A percentile compares a stretch with the other conserved stretches of the same genome.
Conservation (phyloP, 805 yeast genomes). For the Saturnispora gosingensis region DNA sequence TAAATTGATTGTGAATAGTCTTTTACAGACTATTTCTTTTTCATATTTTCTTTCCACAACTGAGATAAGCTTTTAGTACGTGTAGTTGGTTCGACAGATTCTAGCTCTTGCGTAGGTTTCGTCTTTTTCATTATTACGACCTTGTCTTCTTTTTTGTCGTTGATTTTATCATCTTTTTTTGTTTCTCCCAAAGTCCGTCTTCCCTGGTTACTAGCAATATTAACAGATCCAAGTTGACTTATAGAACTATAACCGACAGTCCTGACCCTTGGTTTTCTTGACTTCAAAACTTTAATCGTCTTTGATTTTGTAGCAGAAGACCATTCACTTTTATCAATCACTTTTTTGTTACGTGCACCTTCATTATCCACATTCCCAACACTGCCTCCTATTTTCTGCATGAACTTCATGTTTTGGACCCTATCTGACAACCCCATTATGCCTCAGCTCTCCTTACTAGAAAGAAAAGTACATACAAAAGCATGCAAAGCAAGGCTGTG, state of each 20-base stretch:
- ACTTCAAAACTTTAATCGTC: constrained; percentile 16
- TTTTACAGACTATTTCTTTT: not conserved
- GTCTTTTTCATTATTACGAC: not conserved
- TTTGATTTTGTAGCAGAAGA: constrained; percentile 28
- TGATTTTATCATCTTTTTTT: not conserved
- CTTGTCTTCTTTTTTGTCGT: not conserved
- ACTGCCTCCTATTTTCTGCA: constrained; percentile 34
- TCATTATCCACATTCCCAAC: constrained; percentile 19
- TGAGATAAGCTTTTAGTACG: constrained; percentile 9
- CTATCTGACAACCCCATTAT: constrained; percentile 23
- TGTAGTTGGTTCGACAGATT: constrained; percentile 11
- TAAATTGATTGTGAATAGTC: not conserved
- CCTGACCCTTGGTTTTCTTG: constrained; percentile 13
- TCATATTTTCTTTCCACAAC: constrained; percentile 12
- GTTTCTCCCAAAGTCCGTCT: not conserved
- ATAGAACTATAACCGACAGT: constrained; percentile 26
- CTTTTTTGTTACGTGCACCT: constrained; percentile 29
- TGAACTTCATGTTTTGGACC: constrained; percentile 79
- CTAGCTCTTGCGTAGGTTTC: not conserved
- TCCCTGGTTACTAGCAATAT: not conserved
- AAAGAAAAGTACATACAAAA: not conserved
- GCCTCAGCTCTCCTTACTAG: not conserved
- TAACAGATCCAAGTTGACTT: constrained; percentile 6
- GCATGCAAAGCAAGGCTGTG: constrained; percentile 5
- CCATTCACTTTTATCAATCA: constrained; percentile 48